phyloP scores from a whole-genome alignment of 1,284 basidiomycete genomes.

The Sporisorium scitamineum region DNA sequence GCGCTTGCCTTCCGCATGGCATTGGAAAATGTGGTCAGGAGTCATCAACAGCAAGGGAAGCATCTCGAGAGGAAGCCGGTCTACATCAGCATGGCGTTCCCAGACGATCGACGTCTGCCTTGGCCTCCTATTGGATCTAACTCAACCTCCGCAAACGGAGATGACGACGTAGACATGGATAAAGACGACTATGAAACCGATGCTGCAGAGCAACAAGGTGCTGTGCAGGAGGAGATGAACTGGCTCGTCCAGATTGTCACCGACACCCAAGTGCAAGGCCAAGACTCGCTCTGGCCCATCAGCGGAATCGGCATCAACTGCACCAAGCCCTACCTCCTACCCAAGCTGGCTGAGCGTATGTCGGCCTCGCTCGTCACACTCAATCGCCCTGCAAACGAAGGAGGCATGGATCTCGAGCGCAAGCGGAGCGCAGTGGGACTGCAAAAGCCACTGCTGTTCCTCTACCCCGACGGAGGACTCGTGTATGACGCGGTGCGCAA shows the following conservation, averaged over 20 bases:
- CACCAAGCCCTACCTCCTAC: constrained; percentile 58
- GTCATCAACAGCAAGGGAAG: constrained; percentile 20
- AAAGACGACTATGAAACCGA: constrained; percentile 26
- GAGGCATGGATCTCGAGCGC: constrained; percentile 24
- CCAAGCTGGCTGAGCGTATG: constrained; percentile 44
- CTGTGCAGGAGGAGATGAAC: constrained; percentile 44
- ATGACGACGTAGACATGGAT: constrained; percentile 40
- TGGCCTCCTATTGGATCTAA: constrained; percentile 31
- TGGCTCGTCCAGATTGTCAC: constrained; percentile 45
- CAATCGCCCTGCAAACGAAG: constrained; percentile 20
- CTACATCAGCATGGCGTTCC: constrained; percentile 56
- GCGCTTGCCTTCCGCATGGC: constrained; percentile 55
- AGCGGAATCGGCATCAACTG: constrained; percentile 63
- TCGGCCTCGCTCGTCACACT: constrained; percentile 33
- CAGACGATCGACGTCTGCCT: constrained; percentile 47
- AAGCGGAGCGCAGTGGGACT: constrained; percentile 11
- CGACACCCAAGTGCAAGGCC: constrained; percentile 37
- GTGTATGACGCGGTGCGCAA: constrained; percentile 56
- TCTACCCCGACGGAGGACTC: constrained; percentile 65
- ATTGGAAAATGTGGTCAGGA: constrained; percentile 35
- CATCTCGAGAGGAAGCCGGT: constrained; percentile 45
- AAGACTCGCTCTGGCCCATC: constrained; percentile 44
- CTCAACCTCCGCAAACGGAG: neutral
- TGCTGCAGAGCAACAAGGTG: constrained; percentile 19
- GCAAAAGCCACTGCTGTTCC: constrained; percentile 54